Evolutionary conservation across 1,284 basidiomycete genomes (phyloP), one percentile per base, ranked within the genome.

Genomic region (Boletus semigastroideus): DNA sequence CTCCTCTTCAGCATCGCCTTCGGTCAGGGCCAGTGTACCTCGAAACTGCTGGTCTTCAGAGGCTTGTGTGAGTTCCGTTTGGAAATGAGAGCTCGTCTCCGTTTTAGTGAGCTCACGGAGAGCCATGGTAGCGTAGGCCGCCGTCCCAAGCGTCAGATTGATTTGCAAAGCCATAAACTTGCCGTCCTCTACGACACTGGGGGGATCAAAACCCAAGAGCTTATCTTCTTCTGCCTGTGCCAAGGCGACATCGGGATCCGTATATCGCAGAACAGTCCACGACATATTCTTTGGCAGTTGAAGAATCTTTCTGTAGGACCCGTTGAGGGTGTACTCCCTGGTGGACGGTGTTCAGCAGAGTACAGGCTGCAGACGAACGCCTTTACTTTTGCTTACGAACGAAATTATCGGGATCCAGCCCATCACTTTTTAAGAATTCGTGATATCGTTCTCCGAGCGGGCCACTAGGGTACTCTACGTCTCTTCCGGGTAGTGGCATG

Each of bases 101-200:
- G 88, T 90, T 72, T 94, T 94, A 13, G 93, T 96, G 41, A 96
- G 84, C 71, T 96, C 93, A 42, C 94, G 83, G 57, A 98, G 70
- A 5, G 94, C 94, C 94, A 98, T 98, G 4, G 94, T 98, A 2
- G 94, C 94, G 70, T 96, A 98, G 3, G 92, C 89, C 3, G 91
- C 88, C 4, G 92, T 92, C 20, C 90, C 91, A 19, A 98, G 78
- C 13, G 80, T 83, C 52, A 96, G 73, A 45, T 84, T 74, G 51
- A 97, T 83, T 65, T 94, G 92, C 34, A 97, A 72, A 2, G 94
- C 94, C 65, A 85, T 74, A 70, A 94, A 95, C 62, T 83, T 88
- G 42, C 92, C 92, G 53, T 84, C 78, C 55, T 83, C 81, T 13
- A 79, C 78, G 31, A 81, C 62, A 12, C 73, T 78, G 7, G 92